These are phyloP conservation scores for Penium margaritaceum DNA, from an alignment of 139 green algal genomes.

Conservation along the genomic window DNA sequence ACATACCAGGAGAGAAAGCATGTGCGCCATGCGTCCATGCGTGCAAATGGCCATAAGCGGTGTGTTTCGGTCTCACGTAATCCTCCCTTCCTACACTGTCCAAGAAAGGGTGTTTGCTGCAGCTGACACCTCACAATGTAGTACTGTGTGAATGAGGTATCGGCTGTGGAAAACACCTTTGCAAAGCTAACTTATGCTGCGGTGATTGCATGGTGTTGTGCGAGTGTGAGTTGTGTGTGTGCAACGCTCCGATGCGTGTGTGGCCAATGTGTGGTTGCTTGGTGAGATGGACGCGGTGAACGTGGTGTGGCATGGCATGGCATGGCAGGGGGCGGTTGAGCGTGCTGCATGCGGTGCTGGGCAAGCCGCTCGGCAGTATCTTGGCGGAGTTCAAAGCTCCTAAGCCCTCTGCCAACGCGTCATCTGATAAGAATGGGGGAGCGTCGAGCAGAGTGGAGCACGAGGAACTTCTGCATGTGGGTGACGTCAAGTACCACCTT, in stretches of 20 bases:
- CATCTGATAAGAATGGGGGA: constrained; percentile 5
- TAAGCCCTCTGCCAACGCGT: constrained; percentile 44
- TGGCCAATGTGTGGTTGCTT: too few relatives aligned
- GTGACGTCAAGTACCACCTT: constrained; percentile 98
- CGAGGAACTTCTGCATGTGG: constrained; percentile 41
- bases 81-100: background rate
- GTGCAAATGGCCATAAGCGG: background rate
- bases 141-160: too few relatives aligned
- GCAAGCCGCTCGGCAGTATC: constrained; percentile 90
- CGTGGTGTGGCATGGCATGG: too few relatives aligned
- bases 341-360: constrained; percentile 90
- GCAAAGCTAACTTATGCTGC: too few relatives aligned
- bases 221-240: too few relatives aligned
- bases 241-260: too few relatives aligned
- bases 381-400: constrained; percentile 76
- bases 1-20: too few relatives aligned
- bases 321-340: constrained; percentile 80
- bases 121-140: too few relatives aligned
- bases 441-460: constrained; percentile 10
- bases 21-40: background rate
- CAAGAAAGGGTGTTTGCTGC: constrained; percentile 2
- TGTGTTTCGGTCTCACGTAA: background rate
- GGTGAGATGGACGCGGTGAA: too few relatives aligned
- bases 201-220: too few relatives aligned
- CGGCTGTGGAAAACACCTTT: too few relatives aligned